Percentiles rank a stretch among this genome's conserved stretches.
Evolutionary conservation across 163 green algal species (phyloP).

Genomic region (Coccomyxa subellipsoidea): DNA sequence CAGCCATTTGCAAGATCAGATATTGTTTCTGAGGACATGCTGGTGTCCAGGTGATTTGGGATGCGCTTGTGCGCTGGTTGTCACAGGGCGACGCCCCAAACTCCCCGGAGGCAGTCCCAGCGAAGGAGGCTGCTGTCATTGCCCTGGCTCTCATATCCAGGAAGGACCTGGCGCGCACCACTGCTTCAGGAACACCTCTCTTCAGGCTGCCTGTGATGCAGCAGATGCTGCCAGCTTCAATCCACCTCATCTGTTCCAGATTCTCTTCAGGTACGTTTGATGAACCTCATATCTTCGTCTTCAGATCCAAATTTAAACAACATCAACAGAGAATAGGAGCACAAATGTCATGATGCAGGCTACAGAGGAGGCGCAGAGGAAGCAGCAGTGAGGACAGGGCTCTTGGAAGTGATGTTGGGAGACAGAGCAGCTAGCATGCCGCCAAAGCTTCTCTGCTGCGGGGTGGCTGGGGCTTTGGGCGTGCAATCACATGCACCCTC

Average conservation of each 20-base stretch:
- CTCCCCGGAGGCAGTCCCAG: background rate
- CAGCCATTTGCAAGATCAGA: too few relatives aligned
- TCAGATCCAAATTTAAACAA: background rate
- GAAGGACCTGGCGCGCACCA: background rate
- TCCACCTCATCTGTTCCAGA: background rate
- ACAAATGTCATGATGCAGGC: background rate
- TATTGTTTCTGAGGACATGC: too few relatives aligned
- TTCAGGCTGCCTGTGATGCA: background rate
- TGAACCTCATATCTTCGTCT: background rate
- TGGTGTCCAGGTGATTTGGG: background rate
- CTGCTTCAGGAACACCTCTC: background rate
- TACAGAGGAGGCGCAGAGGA: background rate
- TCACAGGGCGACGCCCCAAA: background rate
- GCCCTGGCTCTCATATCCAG: background rate
- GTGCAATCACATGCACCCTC: background rate
- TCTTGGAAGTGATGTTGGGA: background rate
- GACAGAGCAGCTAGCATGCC: background rate
- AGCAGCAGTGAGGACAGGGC: background rate
- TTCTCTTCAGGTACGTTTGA: background rate
- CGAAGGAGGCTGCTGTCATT: background rate
- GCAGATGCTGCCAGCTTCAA: background rate
- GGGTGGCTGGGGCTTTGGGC: background rate
- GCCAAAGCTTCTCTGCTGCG: background rate
- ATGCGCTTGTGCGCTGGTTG: background rate
- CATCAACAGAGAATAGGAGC: background rate